Base-by-base conservation (phyloP, 305 asterid genomes). In the Rubia peregrina region DNA sequence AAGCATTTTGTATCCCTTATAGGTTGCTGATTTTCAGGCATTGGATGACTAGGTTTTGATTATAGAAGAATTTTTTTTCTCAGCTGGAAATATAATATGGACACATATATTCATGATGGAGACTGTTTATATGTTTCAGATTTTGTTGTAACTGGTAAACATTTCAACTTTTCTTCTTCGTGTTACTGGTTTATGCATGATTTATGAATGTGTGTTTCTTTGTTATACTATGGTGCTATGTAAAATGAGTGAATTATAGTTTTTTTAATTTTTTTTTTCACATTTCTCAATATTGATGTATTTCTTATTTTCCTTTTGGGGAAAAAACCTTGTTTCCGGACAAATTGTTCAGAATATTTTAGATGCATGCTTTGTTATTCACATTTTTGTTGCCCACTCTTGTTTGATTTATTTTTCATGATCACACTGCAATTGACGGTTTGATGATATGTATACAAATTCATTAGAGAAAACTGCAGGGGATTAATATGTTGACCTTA, bases 401-500 rank as follows among this genome's bases (percentile, higher is more conserved):
- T 12, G 41, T 1, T 67, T 4, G 33, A 43, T 24, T 3, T 3
- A 16, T 24, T 38, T 65, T 67, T 22, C 12, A 51, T 3, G 41
- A 13, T 17, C 51, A 38, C 51, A 16, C 12, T 41, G 38, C 6
- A 7, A 40, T 41, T 41, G 8, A 46, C 9, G 40, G 16, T 70
- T 38, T 19, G 41, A n/a, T 65, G n/a, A n/a, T n/a, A 42, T 74
- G 59, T 49, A n/a, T 11, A 51, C 7, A 36, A 68, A 38, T 51
- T 51, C 36, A 36, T 65, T 70, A 71, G 74, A 74, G 78, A 75
- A 69, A 12, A 5, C 40, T 53, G 7, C 66, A 16, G 22, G 73
- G 24, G 77, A 77, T 74, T 22, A 67, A 46, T 65, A 51, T 67
- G 57, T 69, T 67, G 70, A 24, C 24, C 60, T 67, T 43, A 2